Evolutionary conservation across 805 yeast species (phyloP).

Genomic region (Saturnispora mendoncae): DNA sequence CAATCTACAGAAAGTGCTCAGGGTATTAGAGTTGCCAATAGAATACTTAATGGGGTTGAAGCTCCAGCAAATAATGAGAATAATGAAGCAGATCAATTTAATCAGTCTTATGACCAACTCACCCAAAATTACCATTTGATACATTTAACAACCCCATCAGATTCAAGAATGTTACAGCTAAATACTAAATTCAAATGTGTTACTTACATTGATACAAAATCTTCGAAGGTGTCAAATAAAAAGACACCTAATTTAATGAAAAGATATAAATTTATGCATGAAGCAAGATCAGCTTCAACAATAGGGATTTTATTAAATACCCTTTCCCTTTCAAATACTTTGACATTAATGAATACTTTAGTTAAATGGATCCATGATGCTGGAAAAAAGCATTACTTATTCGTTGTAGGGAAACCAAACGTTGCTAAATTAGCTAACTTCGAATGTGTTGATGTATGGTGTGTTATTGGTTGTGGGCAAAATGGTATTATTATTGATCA

Average conservation of each 20-base stretch:
- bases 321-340: slow-evolving; percentile 68
- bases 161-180: slow-evolving; percentile 69
- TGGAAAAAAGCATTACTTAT: slow-evolving; percentile 85
- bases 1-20: slow-evolving; percentile 3
- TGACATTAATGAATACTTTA: slow-evolving; percentile 52
- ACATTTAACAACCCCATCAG: slow-evolving; percentile 64
- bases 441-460: slow-evolving; percentile 92
- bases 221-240: slow-evolving; percentile 34
- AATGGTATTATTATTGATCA: slow-evolving; percentile 85
- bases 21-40: slow-evolving; percentile 22
- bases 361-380: slow-evolving; percentile 55
- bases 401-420: slow-evolving; percentile 96
- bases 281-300: slow-evolving; percentile 86
- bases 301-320: slow-evolving; percentile 89
- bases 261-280: slow-evolving; percentile 77
- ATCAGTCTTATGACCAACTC: slow-evolving; percentile 23
- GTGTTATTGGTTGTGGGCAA: slow-evolving; percentile 87
- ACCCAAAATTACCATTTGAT: slow-evolving; percentile 49
- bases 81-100: slow-evolving; percentile 15
- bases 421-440: slow-evolving; percentile 95
- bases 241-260: slow-evolving; percentile 76
- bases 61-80: neutral
- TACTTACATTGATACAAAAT: slow-evolving; percentile 39
- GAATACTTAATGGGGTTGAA: slow-evolving; percentile 26
- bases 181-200: slow-evolving; percentile 60